These are phyloP conservation scores for Ogataea degrootiae DNA, from an alignment of 805 yeast genomes.

Conservation along the genomic window DNA sequence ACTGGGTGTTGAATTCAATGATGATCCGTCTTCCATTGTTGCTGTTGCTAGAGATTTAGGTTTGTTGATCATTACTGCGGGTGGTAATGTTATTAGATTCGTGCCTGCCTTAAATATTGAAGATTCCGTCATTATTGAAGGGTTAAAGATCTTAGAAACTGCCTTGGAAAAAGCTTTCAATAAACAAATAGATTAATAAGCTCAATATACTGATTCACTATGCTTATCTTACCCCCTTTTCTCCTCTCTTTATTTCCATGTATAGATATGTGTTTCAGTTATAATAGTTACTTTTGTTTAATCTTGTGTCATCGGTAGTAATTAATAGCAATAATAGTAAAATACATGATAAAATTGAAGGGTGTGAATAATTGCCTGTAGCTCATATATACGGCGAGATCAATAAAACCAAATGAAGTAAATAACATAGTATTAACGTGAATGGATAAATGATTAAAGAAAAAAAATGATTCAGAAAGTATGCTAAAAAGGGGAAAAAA, in stretches of 20 bases:
- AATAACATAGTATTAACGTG: too few species aligned
- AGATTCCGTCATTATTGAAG: constrained; percentile 62
- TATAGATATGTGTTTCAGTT: too few species aligned
- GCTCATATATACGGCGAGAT: too few species aligned
- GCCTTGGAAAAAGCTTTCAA: constrained; percentile 39
- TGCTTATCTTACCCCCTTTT: neutral
- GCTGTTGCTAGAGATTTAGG: constrained; percentile 73
- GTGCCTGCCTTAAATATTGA: constrained; percentile 90
- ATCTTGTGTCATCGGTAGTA: neutral
- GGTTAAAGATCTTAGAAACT: constrained; percentile 62
- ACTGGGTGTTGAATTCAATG: constrained; percentile 73
- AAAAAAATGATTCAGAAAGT: neutral
- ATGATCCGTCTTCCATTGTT: constrained; percentile 62
- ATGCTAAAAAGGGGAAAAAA: neutral
- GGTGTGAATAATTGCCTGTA: too few species aligned
- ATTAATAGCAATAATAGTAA: neutral
- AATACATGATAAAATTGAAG: too few species aligned
- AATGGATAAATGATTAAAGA: too few species aligned
- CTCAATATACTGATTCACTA: neutral
- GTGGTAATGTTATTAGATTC: constrained; percentile 82
- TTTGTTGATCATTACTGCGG: constrained; percentile 82
- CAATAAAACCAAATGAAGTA: too few species aligned
- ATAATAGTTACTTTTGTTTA: too few species aligned
- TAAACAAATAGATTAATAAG: neutral
- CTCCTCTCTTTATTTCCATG: neutral